phyloP scores from a whole-genome alignment of 768 basidiomycete species.

The Pulveroboletus sp. region DNA sequence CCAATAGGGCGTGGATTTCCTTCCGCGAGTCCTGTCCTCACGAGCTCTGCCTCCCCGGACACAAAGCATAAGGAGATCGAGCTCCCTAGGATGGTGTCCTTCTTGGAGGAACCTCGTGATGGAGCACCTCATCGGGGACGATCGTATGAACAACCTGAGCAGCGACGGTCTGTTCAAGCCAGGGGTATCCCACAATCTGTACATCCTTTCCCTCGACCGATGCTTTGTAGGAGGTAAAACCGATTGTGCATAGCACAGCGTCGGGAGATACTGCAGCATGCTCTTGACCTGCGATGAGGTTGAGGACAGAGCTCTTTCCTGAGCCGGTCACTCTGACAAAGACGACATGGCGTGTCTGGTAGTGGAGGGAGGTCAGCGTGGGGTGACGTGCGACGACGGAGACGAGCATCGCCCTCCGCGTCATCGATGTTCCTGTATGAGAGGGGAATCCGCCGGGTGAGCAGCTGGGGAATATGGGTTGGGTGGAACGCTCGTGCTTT shows the following conservation, averaged over 20 bases:
- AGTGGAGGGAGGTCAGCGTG: background rate
- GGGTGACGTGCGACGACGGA: background rate
- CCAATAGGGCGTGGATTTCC: no score
- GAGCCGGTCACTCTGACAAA: conserved; percentile 34
- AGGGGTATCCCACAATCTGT: conserved; percentile 31
- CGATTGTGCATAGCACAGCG: conserved; percentile 30
- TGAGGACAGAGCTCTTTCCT: conserved; percentile 41
- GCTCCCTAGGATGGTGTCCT: conserved; percentile 17
- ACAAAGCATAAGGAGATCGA: conserved; percentile 24
- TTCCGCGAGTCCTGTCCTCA: conserved; percentile 12
- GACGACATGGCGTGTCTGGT: conserved; percentile 27
- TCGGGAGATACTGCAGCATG: conserved; percentile 26
- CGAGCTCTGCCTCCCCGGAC: conserved; percentile 16
- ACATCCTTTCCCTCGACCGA: conserved; percentile 11
- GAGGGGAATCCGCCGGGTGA: background rate
- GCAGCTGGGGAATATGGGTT: no score
- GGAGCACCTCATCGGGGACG: background rate
- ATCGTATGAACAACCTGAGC: conserved; percentile 8
- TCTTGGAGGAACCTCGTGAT: conserved; percentile 32
- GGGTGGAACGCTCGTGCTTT: no score
- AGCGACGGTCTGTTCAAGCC: conserved; percentile 20
- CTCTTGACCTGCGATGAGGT: conserved; percentile 30
- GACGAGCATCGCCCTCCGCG: background rate
- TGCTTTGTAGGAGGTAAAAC: conserved; percentile 20
- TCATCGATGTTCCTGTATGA: background rate